phyloP scores from a whole-genome alignment of 371 early-diverging fungal genomes.

The Mortierella polycephala region DNA sequence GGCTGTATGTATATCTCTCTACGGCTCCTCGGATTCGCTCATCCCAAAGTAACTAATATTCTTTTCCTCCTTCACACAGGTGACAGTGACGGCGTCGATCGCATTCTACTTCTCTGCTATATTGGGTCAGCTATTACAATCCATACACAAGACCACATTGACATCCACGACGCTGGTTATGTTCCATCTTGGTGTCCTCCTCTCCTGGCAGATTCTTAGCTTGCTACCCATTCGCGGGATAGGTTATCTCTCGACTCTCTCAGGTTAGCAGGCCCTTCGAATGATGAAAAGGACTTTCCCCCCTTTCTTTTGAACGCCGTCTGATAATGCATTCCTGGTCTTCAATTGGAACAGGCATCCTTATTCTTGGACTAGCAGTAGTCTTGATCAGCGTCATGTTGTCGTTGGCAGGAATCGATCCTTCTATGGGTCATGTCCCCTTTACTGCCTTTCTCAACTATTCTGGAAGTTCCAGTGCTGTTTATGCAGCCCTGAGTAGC shows the following conservation, averaged over 20 bases:
- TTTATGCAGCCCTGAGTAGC: constrained; percentile 39
- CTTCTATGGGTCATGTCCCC: constrained; percentile 31
- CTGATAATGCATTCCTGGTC: neutral
- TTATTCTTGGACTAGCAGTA: constrained; percentile 29
- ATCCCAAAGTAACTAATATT: neutral
- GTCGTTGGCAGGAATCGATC: constrained; percentile 22
- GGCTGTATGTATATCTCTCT: neutral
- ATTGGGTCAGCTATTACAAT: constrained; percentile 26
- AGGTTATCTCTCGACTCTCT: constrained; percentile 25
- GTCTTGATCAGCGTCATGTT: constrained; percentile 29
- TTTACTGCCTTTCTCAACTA: constrained; percentile 43
- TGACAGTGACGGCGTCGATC: constrained; percentile 31
- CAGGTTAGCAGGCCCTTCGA: constrained; percentile 15
- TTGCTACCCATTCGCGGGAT: constrained; percentile 22
- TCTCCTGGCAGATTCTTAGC: constrained; percentile 40
- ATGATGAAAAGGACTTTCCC: neutral
- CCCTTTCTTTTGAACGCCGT: neutral
- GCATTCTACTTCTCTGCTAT: constrained; percentile 45
- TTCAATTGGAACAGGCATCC: constrained; percentile 14
- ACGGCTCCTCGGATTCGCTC: neutral
- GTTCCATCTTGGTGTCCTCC: constrained; percentile 36
- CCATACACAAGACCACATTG: constrained; percentile 14
- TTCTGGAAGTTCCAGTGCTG: constrained; percentile 26
- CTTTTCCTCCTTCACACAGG: constrained; percentile 11
- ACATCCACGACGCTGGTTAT: constrained; percentile 37